Evolutionary conservation across 805 yeast species (phyloP).

Genomic region (Suhomyces faveliae): DNA sequence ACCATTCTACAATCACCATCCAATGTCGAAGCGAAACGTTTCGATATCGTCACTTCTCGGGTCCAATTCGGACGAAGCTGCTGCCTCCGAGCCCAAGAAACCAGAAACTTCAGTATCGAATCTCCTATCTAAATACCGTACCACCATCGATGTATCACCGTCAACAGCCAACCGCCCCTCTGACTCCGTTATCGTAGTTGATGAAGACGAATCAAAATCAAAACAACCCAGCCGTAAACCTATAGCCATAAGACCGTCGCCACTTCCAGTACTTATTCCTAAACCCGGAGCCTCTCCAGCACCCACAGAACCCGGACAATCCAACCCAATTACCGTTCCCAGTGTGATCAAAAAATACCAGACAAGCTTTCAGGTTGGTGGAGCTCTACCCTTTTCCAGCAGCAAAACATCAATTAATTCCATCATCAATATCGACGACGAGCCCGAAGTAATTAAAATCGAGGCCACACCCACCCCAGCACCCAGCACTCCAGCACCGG

Average conservation of each 20-base stretch:
- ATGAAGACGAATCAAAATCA: slow-evolving; percentile 4
- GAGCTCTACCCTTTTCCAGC: neutral
- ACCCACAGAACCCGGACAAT: slow-evolving; percentile 4
- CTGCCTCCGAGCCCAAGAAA: slow-evolving; percentile 9
- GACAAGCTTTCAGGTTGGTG: slow-evolving; percentile 24
- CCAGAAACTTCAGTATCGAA: slow-evolving; percentile 8
- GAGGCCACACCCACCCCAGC: slow-evolving; percentile 4
- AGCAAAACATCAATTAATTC: slow-evolving; percentile 41
- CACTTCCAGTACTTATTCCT: slow-evolving; percentile 19
- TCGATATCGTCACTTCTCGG: slow-evolving; percentile 33
- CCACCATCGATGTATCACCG: slow-evolving; percentile 23
- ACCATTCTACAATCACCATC: too few relatives aligned
- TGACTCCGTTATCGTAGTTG: slow-evolving; percentile 6
- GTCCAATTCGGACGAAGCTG: slow-evolving; percentile 12
- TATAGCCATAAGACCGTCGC: slow-evolving; percentile 9
- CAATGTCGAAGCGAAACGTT: slow-evolving; percentile 29
- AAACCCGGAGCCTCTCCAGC: slow-evolving; percentile 14
- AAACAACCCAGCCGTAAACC: slow-evolving; percentile 4
- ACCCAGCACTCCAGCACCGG: slow-evolving; percentile 6
- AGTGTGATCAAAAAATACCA: slow-evolving; percentile 34
- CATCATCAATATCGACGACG: slow-evolving; percentile 39
- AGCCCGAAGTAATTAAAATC: slow-evolving; percentile 6
- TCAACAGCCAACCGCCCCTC: slow-evolving; percentile 2
- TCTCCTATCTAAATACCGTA: slow-evolving; percentile 33
- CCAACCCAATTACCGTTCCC: slow-evolving; percentile 3